Base-by-base conservation (phyloP, 179 eudicot genomes). In the Kewa caespitosa region DNA sequence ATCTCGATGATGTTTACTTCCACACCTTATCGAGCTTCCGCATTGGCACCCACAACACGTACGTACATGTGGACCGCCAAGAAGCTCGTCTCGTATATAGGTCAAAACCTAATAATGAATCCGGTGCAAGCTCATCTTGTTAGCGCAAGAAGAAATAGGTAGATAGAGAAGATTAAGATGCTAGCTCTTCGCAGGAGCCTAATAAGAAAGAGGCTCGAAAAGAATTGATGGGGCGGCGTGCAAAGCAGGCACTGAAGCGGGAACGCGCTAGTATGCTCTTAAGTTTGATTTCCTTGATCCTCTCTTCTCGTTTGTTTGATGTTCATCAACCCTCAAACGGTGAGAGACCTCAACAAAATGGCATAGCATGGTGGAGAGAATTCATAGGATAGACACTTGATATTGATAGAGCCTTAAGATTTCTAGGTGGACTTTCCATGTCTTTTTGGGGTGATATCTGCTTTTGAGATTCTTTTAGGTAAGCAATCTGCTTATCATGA, bases 161-260 rank as follows among this genome's bases (percentile, higher is more conserved):
- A 18, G 67, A 72, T 8, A 70, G n/a, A n/a, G n/a, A 76, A 36
- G 93, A 84, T 23, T 17, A 37, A 14, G 85, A 82, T 42, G 85
- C 86, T 13, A 90, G 97, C 55, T 78, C 93, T 12, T 89, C 91
- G 8, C 89, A 85, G 23, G 85, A 84, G 54, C 79, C 89, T 8
- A 91, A 83, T 81, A 87, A 91, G 80, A 91, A 88, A 83, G 90
- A 85, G 79, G 79, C 80, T 79, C 18, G 64, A 71, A 8, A 71
- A 78, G 38, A 91, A 85, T 18, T 15, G 39, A 8, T n/a, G n/a
- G 99, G 98, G 33, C 86, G 98, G 18, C 87, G 99, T 72, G 99
- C 99, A 4, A 95, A 95, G 82, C 75, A 97, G 86, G 91, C 98
- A 3, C 82, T 87, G 69, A 95, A 93, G 86, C 93, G 98, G 12